Percentiles rank a stretch among this genome's conserved stretches.
Evolutionary conservation across 176 grass and related monocot genomes (phyloP).

Genomic region (Oryza longistaminata): DNA sequence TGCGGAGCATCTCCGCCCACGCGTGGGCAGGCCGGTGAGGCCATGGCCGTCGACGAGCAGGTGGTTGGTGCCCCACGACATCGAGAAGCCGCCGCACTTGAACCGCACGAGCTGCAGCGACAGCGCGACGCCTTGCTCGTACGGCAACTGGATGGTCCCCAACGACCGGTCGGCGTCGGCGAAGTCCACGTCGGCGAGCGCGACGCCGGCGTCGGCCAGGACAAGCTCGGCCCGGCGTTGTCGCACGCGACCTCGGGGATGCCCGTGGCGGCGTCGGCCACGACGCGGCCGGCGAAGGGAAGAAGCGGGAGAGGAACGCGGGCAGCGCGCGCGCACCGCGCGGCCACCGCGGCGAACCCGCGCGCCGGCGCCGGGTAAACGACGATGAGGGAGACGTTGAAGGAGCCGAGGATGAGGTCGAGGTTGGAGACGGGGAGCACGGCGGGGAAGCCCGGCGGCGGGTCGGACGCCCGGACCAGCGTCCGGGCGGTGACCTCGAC

Average conservation of each 20-base stretch:
- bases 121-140: conserved; percentile 42
- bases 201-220: conserved; percentile 29
- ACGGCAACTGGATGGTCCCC: conserved; percentile 44
- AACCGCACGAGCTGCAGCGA: conserved; percentile 75
- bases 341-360: conserved; percentile 30
- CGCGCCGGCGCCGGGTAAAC: conserved; percentile 21
- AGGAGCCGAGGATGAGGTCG: conserved; percentile 52
- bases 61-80: conserved; percentile 65
- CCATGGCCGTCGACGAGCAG: conserved; percentile 69
- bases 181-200: conserved; percentile 54
- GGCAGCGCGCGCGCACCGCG: conserved; percentile 30
- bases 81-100: conserved; percentile 66
- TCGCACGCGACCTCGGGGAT: conserved; percentile 44
- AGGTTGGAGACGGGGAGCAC: conserved; percentile 55
- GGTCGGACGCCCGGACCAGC: conserved; percentile 45
- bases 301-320: conserved; percentile 48
- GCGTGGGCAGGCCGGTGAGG: conserved; percentile 48
- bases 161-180: conserved; percentile 48
- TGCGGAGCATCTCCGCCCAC: conserved; percentile 54
- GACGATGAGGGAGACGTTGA: conserved; percentile 52
- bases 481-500: conserved; percentile 28
- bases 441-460: conserved; percentile 15
- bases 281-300: conserved; percentile 52
- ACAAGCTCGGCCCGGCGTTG: conserved; percentile 71
- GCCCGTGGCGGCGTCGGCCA: not conserved